Percentiles rank a stretch among this genome's conserved stretches.
Evolutionary conservation across 257 asterid species (phyloP).

Genomic region (Perilla frutescens): DNA sequence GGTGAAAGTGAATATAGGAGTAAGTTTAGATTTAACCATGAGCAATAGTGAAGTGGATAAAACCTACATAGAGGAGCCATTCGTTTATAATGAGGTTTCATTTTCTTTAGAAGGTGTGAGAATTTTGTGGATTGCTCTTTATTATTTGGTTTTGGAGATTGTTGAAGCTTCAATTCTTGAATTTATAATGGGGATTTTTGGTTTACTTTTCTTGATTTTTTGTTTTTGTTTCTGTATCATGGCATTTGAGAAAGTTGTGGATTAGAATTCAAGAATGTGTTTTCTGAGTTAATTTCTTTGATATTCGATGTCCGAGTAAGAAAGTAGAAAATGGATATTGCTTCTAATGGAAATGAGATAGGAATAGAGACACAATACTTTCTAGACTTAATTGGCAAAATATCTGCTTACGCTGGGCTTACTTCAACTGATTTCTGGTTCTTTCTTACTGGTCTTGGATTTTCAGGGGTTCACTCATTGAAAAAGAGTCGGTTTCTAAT

Average conservation of each 20-base stretch:
- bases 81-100: too few relatives aligned
- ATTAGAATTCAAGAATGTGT: slow-evolving; percentile 18
- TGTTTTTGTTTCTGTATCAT: not conserved
- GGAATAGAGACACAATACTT: not conserved
- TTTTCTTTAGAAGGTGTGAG: not conserved
- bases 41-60: too few relatives aligned
- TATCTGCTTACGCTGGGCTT: not conserved
- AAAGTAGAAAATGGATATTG: slow-evolving; percentile 8
- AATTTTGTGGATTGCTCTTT: not conserved
- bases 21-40: too few relatives aligned
- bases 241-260: slow-evolving; percentile 20
- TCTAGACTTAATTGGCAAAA: not conserved
- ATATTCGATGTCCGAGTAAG: not conserved
- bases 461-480: slow-evolving; percentile 47
- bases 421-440: slow-evolving; percentile 25
- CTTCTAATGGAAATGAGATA: slow-evolving; percentile 24
- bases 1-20: too few relatives aligned
- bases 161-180: not conserved
- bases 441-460: slow-evolving; percentile 17
- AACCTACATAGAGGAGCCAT: too few relatives aligned
- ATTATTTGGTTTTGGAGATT: not conserved
- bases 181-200: slow-evolving; percentile 19
- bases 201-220: not conserved
- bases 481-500: slow-evolving; percentile 36
- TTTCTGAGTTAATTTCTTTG: slow-evolving; percentile 18